Evolutionary conservation across 2,329 filamentous ascomycete genomes (phyloP), one percentile per base, ranked within the genome.

Genomic region (Alternaria arborescens): DNA sequence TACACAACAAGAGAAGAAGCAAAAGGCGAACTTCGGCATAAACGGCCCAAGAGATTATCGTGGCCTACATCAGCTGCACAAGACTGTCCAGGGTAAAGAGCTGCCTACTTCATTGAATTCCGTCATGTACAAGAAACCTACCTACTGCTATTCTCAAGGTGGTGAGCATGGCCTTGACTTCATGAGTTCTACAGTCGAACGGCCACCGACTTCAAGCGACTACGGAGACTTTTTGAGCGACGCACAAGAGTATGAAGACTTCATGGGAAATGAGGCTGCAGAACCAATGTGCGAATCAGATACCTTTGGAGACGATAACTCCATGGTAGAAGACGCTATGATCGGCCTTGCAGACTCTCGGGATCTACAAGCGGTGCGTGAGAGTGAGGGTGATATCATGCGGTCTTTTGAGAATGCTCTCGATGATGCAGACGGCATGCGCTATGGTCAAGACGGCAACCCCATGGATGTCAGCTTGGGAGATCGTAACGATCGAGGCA

Each of bases 331-430:
- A 16, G 74, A 76, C n/a, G 74, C 66, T 20, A 67, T 78, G 64
- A 52, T 77, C 10, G 76, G 74, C 7, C 58, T 77, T 14, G 70
- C 61, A 6, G 76, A 78, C 61, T 76, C 73, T 6, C 66, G 75
- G n/a, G 58, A 65, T 7, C 52, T 77, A n/a, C 64, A 53, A 41
- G 47, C 26, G 8, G 8, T 26, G 7, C 36, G 36, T 5, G 43
- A 58, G 12, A 28, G 34, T 5, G 16, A 60, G 24, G 26, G 57
- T 0, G 52, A 61, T n/a, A 40, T 38, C 10, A 18, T 47, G 20
- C 44, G 48, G 14, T 24, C 32, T 7, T 24, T 55, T 5, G 44
- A 65, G 24, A 52, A 55, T 7, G 18, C 24, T 22, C 22, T 28
- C 4, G 22, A 60, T 8, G 32, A 52, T 10, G 59, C 52, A 7